phyloP scores from a whole-genome alignment of 192 early-diverging fungal genomes.

The Linnemannia exigua region DNA sequence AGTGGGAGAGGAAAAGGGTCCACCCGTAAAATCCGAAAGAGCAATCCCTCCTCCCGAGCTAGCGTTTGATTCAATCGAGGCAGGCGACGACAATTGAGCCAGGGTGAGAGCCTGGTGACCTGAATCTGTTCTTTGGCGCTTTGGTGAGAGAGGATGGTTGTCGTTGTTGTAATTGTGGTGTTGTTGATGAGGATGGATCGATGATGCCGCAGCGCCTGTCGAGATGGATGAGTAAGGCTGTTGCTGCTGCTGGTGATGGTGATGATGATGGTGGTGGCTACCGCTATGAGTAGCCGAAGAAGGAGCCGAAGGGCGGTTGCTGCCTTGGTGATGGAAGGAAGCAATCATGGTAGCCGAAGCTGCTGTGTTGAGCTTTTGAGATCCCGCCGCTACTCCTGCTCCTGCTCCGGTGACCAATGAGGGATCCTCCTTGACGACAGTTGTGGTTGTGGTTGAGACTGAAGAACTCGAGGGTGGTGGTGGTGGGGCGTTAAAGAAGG shows the following conservation, averaged over 20 bases:
- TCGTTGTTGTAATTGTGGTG: not conserved
- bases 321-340: constrained; percentile 11
- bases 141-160: constrained; percentile 22
- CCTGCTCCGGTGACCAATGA: not conserved
- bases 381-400: not conserved
- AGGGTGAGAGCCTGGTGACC: constrained; percentile 15
- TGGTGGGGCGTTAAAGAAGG: constrained; percentile 13
- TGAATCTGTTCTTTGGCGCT: constrained; percentile 27
- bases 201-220: not conserved
- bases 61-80: not conserved
- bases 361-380: constrained; percentile 11
- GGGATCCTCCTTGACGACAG: not conserved
- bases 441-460: not conserved
- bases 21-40: constrained; percentile 7
- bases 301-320: not conserved
- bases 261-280: constrained; percentile 8
- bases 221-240: constrained; percentile 5
- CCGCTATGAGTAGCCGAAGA: not conserved
- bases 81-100: constrained; percentile 18
- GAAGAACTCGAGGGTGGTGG: not conserved
- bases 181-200: not conserved
- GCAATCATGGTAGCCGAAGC: constrained; percentile 21
- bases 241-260: not conserved
- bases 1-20: not conserved
- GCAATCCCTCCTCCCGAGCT: not conserved